These are phyloP conservation scores for Yarrowia sp. DNA, from an alignment of 805 yeast genomes.

Conservation along the genomic window DNA sequence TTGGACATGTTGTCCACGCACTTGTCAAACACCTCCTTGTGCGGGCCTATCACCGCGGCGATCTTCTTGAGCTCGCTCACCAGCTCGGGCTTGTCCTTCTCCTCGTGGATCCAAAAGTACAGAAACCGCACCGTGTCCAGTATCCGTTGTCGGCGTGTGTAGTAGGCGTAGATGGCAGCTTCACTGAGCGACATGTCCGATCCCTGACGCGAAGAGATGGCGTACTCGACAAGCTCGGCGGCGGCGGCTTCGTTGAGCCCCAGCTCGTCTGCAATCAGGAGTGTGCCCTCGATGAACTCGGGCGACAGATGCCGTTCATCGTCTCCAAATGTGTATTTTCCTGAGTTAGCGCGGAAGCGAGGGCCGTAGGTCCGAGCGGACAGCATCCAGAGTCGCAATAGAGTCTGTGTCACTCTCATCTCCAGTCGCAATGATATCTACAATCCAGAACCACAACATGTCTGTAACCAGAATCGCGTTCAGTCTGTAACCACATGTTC, in stretches of 20 bases:
- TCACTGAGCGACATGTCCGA: slow-evolving; percentile 40
- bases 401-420: too few species aligned
- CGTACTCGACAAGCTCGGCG: slow-evolving; percentile 62
- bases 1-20: slow-evolving; percentile 55
- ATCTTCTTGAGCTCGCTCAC: slow-evolving; percentile 15
- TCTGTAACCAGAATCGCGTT: too few species aligned
- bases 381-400: too few species aligned
- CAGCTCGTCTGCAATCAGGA: slow-evolving; percentile 59
- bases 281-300: slow-evolving; percentile 60
- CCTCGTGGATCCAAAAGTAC: slow-evolving; percentile 24
- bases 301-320: slow-evolving; percentile 61
- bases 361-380: neutral
- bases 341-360: slow-evolving; percentile 30
- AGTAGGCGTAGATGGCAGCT: slow-evolving; percentile 63
- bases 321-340: slow-evolving; percentile 50
- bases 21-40: slow-evolving; percentile 41
- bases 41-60: slow-evolving; percentile 18
- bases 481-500: too few species aligned
- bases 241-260: slow-evolving; percentile 73
- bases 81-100: neutral
- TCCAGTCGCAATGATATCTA: too few species aligned
- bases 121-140: slow-evolving; percentile 45
- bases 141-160: slow-evolving; percentile 68
- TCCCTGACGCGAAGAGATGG: slow-evolving; percentile 43
- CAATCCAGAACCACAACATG: too few species aligned